Conservation (phyloP, 2,329 filamentous ascomycete genomes). For the Salinomyces thailandicus region DNA sequence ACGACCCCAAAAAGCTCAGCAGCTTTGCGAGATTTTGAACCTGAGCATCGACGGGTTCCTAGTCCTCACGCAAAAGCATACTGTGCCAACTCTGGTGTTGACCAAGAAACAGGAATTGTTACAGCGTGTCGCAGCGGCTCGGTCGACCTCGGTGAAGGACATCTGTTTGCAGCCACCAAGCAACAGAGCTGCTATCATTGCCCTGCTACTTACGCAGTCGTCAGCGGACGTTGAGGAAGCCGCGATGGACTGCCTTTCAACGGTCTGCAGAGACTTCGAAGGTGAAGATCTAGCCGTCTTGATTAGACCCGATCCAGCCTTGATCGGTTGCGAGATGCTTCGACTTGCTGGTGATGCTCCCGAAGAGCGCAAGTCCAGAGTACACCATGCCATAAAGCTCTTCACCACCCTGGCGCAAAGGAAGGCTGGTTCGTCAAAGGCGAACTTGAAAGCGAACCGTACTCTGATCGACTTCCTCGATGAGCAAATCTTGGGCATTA, state of each 20-base stretch:
- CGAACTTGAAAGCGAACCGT: conserved; percentile 41
- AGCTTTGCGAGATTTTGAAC: conserved; percentile 70
- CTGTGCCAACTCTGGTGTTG: conserved; percentile 76
- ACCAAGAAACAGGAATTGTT: conserved; percentile 69
- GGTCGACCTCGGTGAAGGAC: conserved; percentile 47
- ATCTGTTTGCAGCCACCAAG: conserved; percentile 46
- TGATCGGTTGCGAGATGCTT: conserved; percentile 69
- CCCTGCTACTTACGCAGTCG: conserved; percentile 47
- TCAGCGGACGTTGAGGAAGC: conserved; percentile 55
- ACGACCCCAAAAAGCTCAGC: conserved; percentile 70
- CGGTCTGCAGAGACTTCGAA: conserved; percentile 61
- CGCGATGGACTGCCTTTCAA: conserved; percentile 57
- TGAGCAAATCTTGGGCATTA: conserved; percentile 73
- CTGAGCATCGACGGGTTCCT: conserved; percentile 67
- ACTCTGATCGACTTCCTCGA: conserved; percentile 67
- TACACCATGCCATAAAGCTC: conserved; percentile 40
- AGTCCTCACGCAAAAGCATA: conserved; percentile 64
- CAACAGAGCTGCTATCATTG: conserved; percentile 50
- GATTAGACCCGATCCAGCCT: conserved; percentile 63
- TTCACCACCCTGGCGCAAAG: conserved; percentile 41
- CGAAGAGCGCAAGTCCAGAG: conserved; percentile 29
- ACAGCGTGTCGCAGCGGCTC: conserved; percentile 65
- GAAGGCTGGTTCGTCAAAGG: conserved; percentile 34
- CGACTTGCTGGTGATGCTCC: conserved; percentile 65
- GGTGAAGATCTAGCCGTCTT: conserved; percentile 55